Conservation (phyloP, 345 rosid genomes). For the Brassica incana region DNA sequence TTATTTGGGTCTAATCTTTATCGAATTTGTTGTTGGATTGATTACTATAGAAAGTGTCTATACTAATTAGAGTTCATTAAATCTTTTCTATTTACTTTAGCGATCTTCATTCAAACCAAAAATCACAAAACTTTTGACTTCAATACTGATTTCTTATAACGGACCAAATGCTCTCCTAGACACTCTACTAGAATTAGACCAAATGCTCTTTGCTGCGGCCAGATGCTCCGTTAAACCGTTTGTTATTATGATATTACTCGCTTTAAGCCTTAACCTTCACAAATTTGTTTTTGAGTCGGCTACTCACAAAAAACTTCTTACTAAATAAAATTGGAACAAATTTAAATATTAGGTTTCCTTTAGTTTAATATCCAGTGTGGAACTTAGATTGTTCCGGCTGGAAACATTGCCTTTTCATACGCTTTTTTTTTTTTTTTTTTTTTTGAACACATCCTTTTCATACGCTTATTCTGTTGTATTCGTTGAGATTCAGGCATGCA, state of each 20-base stretch:
- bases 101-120: background rate
- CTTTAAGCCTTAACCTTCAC: background rate
- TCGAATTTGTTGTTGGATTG: background rate
- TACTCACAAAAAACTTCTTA: no score
- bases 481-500: conserved; percentile 72
- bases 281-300: background rate
- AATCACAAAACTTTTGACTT: background rate
- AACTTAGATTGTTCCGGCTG: no score
- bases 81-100: background rate
- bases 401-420: no score
- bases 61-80: background rate
- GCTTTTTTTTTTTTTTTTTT: conserved; percentile 70
- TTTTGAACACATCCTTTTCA: conserved; percentile 69
- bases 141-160: background rate
- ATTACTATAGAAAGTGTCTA: background rate
- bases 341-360: background rate
- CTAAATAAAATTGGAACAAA: background rate
- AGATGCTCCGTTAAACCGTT: no score
- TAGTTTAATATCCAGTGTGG: background rate
- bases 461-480: conserved; percentile 74
- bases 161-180: background rate
- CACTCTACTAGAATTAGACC: background rate
- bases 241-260: no score
- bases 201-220: no score
- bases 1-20: background rate